Evolutionary conservation across 495 filamentous ascomycete species (phyloP).

Genomic region (Lasiosphaeria hispida): DNA sequence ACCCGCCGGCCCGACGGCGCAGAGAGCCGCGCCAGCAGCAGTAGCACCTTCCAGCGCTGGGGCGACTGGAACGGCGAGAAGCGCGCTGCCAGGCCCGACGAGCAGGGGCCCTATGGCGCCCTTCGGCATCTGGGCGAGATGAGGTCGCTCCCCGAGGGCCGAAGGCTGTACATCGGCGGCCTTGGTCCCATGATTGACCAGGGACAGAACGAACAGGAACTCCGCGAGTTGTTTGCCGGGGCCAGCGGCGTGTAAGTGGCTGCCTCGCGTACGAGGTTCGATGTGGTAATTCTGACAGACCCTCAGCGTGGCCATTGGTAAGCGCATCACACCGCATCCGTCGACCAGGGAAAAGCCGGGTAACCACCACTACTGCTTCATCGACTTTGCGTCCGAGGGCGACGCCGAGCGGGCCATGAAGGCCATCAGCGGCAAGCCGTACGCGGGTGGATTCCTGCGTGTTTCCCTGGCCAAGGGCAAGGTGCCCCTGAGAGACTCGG

Average conservation of each 20-base stretch:
- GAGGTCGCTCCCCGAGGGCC: conserved; percentile 35
- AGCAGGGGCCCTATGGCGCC: conserved; percentile 24
- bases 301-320: conserved; percentile 56
- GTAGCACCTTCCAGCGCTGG: conserved; percentile 39
- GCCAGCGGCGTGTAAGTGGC: conserved; percentile 50
- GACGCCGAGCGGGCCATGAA: conserved; percentile 50
- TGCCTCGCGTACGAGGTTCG: no score
- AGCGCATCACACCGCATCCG: conserved; percentile 58
- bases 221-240: conserved; percentile 56
- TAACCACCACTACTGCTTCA: conserved; percentile 66
- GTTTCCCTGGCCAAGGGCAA: conserved; percentile 18
- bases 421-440: conserved; percentile 27
- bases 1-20: background rate
- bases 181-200: conserved; percentile 58
- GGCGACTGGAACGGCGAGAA: conserved; percentile 35
- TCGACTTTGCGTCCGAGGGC: conserved; percentile 57
- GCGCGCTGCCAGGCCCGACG: conserved; percentile 6
- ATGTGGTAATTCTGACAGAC: no score
- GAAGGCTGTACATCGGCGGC: conserved; percentile 62
- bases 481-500: conserved; percentile 3
- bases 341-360: conserved; percentile 51
- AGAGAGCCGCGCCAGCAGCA: conserved; percentile 9
- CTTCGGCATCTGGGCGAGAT: conserved; percentile 16
- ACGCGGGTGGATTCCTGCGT: conserved; percentile 17
- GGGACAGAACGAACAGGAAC: conserved; percentile 49